Base-by-base conservation (phyloP, 176 grass and related monocot genomes). In the Metroxylon sagu region DNA sequence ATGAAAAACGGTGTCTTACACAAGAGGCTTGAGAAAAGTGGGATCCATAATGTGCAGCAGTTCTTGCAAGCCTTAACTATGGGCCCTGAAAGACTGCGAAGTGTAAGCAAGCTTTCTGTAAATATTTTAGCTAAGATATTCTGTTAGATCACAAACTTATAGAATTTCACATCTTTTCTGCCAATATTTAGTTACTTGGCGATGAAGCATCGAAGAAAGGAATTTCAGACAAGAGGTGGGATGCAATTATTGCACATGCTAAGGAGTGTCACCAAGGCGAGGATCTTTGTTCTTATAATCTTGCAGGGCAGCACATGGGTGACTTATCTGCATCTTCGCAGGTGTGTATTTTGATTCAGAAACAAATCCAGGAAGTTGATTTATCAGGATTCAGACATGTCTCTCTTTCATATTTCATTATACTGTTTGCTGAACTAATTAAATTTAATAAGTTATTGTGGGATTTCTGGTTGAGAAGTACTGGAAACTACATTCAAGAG, bases 11-110 rank as follows among this genome's bases (percentile, higher is more conserved):
- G 79, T 56, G 43, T 29, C 18, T 71, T 50, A 48, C 75, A 80
- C n/a, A 16, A 53, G 26, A 74, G 64, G 16, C 43, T 90, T 16
- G 52, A 76, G 70, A 0, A 0, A 10, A 19, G 16, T 52, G 53
- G 27, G 4, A 71, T 90, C 14, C 25, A 0, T 61, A 67, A 27
- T 19, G 82, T 90, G 56, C 25, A 64, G 50, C 43, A 79, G 1
- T 80, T 90, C 56, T 39, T 90, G 68, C 73, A 53, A 50, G 21
- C 10, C 18, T 83, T 67, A 43, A 43, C 71, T 49, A 75, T 50
- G n/a, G 56, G 79, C 65, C 48, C 66, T 28, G 48, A 57, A 4
- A 4, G 54, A 61, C 51, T 82, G n/a, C 62, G 23, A 50, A 51
- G 67, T 48, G 79, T 87, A 87, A 71, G 76, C 28, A 53, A 51